A percentile compares a stretch with the other conserved stretches of the same genome.
Evolutionary conservation across 1,139 yeast genomes (phyloP).

Genomic region (Casaregolazyma suthepensis): DNA sequence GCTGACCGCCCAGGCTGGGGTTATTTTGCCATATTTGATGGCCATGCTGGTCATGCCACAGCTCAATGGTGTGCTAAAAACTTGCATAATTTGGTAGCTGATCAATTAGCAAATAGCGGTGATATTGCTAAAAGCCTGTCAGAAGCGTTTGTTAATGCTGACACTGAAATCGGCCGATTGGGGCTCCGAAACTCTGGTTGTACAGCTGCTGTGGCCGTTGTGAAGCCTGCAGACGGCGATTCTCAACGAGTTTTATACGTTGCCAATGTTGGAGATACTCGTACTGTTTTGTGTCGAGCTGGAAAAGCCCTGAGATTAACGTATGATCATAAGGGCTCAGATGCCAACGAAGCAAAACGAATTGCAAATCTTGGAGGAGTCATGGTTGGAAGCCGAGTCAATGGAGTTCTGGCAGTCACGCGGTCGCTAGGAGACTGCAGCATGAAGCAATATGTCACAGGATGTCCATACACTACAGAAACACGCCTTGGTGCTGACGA

Average conservation of each 20-base stretch:
- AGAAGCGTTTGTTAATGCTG: constrained; percentile 61
- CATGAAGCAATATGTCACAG: constrained; percentile 84
- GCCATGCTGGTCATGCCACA: constrained; percentile 93
- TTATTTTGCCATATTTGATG: constrained; percentile 92
- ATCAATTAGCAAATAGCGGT: constrained; percentile 37
- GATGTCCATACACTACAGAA: constrained; percentile 87
- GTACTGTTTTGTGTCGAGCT: constrained; percentile 69
- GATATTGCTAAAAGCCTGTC: constrained; percentile 28
- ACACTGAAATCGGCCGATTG: constrained; percentile 51
- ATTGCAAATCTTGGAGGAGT: constrained; percentile 78
- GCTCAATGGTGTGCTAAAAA: constrained; percentile 95
- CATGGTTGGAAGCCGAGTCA: constrained; percentile 84
- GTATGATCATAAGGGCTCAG: constrained; percentile 94
- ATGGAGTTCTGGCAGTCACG: constrained; percentile 93
- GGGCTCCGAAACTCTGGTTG: constrained; percentile 71
- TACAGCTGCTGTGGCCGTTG: constrained; percentile 91
- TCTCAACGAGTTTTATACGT: constrained; percentile 65
- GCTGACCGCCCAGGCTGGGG: constrained; percentile 91
- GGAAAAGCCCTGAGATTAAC: constrained; percentile 74
- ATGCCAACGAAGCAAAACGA: constrained; percentile 66
- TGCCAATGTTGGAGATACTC: constrained; percentile 92
- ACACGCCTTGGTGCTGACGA: constrained; percentile 72
- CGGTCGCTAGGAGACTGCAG: constrained; percentile 92
- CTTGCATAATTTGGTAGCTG: constrained; percentile 61
- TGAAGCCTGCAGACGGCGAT: constrained; percentile 70